A percentile compares a stretch with the other conserved stretches of the same genome.
phyloP scores from a whole-genome alignment of 163 green algal species.

The Chlamydomonas reinhardtii region DNA sequence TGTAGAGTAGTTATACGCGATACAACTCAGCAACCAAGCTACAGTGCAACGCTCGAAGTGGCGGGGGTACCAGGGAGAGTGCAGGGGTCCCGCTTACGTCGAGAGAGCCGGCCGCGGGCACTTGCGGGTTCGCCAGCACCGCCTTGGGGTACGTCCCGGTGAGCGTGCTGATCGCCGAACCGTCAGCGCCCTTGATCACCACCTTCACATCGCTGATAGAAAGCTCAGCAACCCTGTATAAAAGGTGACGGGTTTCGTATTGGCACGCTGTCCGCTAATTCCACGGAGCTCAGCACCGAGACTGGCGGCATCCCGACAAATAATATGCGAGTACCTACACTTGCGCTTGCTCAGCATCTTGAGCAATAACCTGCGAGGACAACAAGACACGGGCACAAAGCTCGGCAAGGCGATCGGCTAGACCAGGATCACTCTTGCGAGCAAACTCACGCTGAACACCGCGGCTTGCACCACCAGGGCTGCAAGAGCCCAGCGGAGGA shows the following conservation, averaged over 20 bases:
- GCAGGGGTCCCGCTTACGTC: constrained; percentile 9
- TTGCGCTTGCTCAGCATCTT: background rate
- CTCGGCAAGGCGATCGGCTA: background rate
- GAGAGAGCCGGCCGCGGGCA: constrained; percentile 14
- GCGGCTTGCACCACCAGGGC: constrained; percentile 4
- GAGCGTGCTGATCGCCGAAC: constrained; percentile 2
- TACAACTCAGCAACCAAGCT: background rate
- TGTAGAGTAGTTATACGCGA: constrained; percentile 34
- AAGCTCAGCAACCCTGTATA: constrained; percentile 31
- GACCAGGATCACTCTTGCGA: background rate
- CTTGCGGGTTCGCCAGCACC: constrained; percentile 41
- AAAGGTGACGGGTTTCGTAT: background rate
- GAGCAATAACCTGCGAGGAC: constrained; percentile 7
- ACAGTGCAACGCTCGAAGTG: background rate
- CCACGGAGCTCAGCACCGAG: no score
- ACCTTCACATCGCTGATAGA: constrained; percentile 27
- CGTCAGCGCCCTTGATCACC: constrained; percentile 14
- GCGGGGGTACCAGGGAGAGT: background rate
- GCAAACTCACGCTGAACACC: background rate
- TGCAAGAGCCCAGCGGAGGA: background rate
- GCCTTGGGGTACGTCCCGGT: constrained; percentile 35
- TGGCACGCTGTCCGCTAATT: no score
- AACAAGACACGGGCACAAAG: background rate
- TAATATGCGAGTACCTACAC: background rate
- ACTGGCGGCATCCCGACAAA: no score